These are phyloP conservation scores for Zarea fungicola DNA, from an alignment of 2,329 filamentous ascomycete genomes.

Conservation along the genomic window DNA sequence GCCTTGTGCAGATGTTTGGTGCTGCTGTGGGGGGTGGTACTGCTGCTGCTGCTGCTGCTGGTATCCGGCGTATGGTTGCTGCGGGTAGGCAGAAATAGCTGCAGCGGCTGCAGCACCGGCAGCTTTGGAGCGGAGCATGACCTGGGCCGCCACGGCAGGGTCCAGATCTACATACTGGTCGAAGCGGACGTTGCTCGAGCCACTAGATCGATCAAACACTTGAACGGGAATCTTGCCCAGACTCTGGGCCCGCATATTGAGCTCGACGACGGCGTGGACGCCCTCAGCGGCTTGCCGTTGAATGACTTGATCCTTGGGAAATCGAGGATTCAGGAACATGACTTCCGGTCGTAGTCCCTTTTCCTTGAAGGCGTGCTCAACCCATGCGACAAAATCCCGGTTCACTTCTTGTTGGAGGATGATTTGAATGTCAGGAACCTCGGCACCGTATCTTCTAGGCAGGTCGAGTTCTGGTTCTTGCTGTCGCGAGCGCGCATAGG, in stretches of 20 bases:
- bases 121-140: constrained; percentile 67
- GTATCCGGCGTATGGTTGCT: constrained; percentile 24
- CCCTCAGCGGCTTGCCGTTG: constrained; percentile 83
- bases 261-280: constrained; percentile 75
- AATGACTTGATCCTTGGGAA: constrained; percentile 73
- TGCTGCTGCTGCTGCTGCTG: constrained; percentile 23
- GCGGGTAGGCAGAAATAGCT: constrained; percentile 19
- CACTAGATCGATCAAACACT: constrained; percentile 75
- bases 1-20: constrained; percentile 21
- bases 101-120: constrained; percentile 21
- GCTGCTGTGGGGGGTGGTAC: constrained; percentile 27
- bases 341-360: constrained; percentile 71
- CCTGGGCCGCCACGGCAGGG: constrained; percentile 70
- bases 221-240: constrained; percentile 73
- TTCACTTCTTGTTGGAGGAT: constrained; percentile 74
- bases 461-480: constrained; percentile 59
- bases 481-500: constrained; percentile 43
- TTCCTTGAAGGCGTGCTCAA: constrained; percentile 68
- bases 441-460: constrained; percentile 64
- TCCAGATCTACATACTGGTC: constrained; percentile 85
- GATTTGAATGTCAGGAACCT: constrained; percentile 87
- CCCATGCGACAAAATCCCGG: constrained; percentile 75
- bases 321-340: constrained; percentile 71
- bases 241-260: constrained; percentile 64
- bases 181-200: constrained; percentile 71